phyloP scores from a whole-genome alignment of 495 filamentous ascomycete species.

The Penicillium roqueforti region DNA sequence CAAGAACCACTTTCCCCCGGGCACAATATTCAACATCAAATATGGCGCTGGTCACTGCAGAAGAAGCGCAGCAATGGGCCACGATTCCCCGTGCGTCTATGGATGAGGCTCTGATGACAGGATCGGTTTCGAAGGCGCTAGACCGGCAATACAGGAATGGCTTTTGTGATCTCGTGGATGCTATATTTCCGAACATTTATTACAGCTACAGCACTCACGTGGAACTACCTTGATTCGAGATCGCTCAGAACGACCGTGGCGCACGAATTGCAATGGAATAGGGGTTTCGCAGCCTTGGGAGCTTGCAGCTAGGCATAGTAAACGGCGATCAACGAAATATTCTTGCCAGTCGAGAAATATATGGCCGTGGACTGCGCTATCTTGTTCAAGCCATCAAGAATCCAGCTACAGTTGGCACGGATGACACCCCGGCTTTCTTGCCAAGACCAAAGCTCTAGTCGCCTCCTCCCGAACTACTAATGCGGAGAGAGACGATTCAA shows the following conservation, averaged over 20 bases:
- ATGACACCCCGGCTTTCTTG: constrained; percentile 25
- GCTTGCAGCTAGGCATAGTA: constrained; percentile 17
- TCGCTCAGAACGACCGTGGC: constrained; percentile 12
- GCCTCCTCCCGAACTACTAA: background rate
- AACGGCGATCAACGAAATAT: constrained; percentile 16
- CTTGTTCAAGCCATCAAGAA: constrained; percentile 10
- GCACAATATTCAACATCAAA: background rate
- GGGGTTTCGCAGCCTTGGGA: constrained; percentile 16
- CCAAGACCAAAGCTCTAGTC: constrained; percentile 13
- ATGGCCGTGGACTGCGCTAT: constrained; percentile 17
- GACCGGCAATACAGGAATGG: constrained; percentile 18
- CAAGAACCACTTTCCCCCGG: background rate
- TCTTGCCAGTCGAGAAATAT: constrained; percentile 22
- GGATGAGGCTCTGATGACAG: constrained; percentile 20
- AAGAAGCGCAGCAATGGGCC: background rate
- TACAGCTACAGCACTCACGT: constrained; percentile 14
- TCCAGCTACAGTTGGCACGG: constrained; percentile 15
- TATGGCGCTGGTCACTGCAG: background rate
- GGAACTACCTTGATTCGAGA: constrained; percentile 21
- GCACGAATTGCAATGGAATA: constrained; percentile 8
- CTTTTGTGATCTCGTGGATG: constrained; percentile 21
- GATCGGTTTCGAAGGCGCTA: constrained; percentile 12
- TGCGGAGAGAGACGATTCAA: background rate
- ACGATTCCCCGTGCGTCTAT: background rate
- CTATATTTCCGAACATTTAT: constrained; percentile 15